Percentiles rank a stretch among this genome's conserved stretches.
These are phyloP conservation scores for Fusarium anthophilum DNA, from an alignment of 2,329 filamentous ascomycete genomes.

Conservation along the genomic window DNA sequence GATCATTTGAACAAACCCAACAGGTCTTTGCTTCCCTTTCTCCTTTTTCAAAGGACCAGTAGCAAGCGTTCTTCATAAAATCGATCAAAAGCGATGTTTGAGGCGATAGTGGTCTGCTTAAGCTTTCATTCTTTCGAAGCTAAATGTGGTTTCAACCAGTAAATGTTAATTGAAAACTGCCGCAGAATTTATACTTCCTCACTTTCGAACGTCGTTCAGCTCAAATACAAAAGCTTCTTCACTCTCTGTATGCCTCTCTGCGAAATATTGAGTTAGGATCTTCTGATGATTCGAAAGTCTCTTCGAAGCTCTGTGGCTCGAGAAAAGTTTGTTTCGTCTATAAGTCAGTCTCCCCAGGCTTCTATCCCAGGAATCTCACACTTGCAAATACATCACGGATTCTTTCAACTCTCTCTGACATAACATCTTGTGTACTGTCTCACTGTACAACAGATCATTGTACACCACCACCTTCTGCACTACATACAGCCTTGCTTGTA, in stretches of 20 bases:
- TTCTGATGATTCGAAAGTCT: neutral
- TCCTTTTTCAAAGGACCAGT: rapidly evolving
- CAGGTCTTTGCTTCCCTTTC: neutral
- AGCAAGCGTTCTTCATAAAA: neutral
- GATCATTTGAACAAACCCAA: too few species aligned
- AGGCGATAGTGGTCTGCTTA: neutral
- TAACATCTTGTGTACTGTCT: neutral
- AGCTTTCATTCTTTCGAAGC: neutral
- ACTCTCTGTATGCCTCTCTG: neutral
- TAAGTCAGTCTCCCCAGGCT: neutral
- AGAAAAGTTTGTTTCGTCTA: neutral
- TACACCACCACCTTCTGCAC: neutral
- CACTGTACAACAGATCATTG: neutral
- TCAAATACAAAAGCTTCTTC: neutral
- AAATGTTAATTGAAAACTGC: too few species aligned
- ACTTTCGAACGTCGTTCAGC: too few species aligned
- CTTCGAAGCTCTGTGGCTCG: too few species aligned
- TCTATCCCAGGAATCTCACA: too few species aligned
- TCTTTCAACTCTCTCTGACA: neutral
- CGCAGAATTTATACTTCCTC: neutral
- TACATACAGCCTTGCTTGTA: rapidly evolving
- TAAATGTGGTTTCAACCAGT: neutral
- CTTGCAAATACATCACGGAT: neutral
- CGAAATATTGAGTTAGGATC: neutral
- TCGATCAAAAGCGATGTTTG: too few species aligned